These are phyloP conservation scores for Malbranchea cinnamomea DNA, from an alignment of 2,329 filamentous ascomycete species.

Conservation along the genomic window DNA sequence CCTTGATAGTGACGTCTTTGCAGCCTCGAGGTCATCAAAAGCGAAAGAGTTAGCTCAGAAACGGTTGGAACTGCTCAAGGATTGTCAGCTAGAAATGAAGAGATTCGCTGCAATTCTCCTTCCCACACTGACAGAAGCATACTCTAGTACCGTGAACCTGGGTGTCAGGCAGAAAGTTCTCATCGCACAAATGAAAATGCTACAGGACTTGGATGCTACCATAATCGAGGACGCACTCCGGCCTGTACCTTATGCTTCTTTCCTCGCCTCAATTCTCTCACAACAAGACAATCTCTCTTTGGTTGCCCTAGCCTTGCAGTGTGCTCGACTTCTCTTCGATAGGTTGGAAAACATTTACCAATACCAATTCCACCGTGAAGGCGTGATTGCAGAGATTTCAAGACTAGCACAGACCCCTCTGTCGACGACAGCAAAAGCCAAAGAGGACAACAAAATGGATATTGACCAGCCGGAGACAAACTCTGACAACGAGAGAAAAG, in stretches of 20 bases:
- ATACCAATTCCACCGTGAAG: conserved; percentile 94
- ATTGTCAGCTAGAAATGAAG: conserved; percentile 75
- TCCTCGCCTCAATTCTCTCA: conserved; percentile 83
- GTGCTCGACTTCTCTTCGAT: conserved; percentile 72
- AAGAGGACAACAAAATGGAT: conserved; percentile 7
- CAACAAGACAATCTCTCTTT: conserved; percentile 85
- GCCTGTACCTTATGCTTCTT: conserved; percentile 86
- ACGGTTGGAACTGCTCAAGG: conserved; percentile 62
- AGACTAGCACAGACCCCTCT: conserved; percentile 48
- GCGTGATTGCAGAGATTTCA: conserved; percentile 80
- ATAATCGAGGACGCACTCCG: conserved; percentile 77
- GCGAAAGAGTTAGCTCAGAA: conserved; percentile 52
- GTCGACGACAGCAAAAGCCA: conserved; percentile 14
- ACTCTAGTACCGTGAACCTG: conserved; percentile 92
- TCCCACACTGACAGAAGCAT: conserved; percentile 88
- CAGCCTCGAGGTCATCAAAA: conserved; percentile 16
- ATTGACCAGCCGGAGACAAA: conserved; percentile 6
- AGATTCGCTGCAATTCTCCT: conserved; percentile 87
- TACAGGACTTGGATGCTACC: conserved; percentile 76
- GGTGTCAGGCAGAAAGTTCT: conserved; percentile 90
- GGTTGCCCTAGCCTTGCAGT: conserved; percentile 75
- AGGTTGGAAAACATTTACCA: conserved; percentile 78
- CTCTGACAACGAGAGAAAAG: conserved; percentile 13
- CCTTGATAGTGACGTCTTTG: conserved; percentile 31
- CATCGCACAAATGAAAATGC: conserved; percentile 92